Evolutionary conservation across 768 basidiomycete genomes (phyloP).

Genomic region (Kwoniella bestiolae): DNA sequence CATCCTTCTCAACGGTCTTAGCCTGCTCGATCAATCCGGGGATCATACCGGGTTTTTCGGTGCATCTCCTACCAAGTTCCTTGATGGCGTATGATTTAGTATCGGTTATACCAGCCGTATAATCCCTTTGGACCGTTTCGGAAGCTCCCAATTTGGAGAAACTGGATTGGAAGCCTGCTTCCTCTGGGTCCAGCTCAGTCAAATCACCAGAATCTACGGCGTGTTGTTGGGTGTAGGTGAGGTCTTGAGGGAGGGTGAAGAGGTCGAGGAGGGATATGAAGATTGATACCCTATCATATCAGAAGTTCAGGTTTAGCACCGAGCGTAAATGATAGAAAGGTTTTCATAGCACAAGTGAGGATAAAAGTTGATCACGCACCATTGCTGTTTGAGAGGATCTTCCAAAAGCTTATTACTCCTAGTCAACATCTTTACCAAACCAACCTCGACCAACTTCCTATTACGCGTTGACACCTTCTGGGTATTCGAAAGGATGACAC

Average conservation of each 20-base stretch:
- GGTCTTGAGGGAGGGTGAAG: conserved; percentile 75
- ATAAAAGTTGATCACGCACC: conserved; percentile 60
- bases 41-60: conserved; percentile 45
- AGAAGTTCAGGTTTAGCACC: neutral
- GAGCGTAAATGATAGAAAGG: too few species aligned
- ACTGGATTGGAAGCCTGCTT: conserved; percentile 91
- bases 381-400: conserved; percentile 67
- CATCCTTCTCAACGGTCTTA: conserved; percentile 22
- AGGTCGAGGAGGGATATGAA: conserved; percentile 76
- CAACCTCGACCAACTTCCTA: conserved; percentile 80
- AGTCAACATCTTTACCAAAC: conserved; percentile 76
- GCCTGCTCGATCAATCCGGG: conserved; percentile 29
- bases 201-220: conserved; percentile 59
- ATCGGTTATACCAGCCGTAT: conserved; percentile 59
- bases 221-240: conserved; percentile 53
- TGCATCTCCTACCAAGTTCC: conserved; percentile 41
- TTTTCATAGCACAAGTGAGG: neutral
- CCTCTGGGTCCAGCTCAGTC: conserved; percentile 85
- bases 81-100: conserved; percentile 50
- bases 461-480: conserved; percentile 80
- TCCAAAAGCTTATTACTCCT: conserved; percentile 72
- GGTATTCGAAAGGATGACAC: conserved; percentile 78
- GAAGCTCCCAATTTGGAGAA: conserved; percentile 89
- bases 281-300: conserved; percentile 65
- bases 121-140: conserved; percentile 63